Conservation (phyloP, 169 alveolate genomes). For the Amoebophrya sp. region DNA sequence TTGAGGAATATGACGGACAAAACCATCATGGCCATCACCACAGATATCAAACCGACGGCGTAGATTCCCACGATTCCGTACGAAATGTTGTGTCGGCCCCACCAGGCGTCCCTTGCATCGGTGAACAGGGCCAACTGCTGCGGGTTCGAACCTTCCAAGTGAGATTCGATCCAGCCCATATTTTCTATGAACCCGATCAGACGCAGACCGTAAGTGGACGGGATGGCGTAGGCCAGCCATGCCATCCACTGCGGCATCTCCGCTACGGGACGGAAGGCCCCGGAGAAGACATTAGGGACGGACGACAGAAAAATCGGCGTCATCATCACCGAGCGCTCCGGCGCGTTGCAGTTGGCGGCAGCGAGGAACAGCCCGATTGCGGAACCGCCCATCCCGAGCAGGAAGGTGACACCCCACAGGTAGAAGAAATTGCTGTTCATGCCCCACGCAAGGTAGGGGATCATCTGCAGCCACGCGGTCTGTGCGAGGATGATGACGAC, state of each 20-base stretch:
- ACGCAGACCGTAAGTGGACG: constrained; percentile 53
- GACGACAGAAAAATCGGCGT: constrained; percentile 47
- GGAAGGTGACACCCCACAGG: not conserved
- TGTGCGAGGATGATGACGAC: not conserved
- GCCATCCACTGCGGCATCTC: constrained; percentile 60
- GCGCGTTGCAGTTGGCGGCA: not conserved
- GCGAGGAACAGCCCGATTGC: not conserved
- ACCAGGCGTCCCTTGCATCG: no score
- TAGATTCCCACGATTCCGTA: not conserved
- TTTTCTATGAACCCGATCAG: not conserved
- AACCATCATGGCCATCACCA: not conserved
- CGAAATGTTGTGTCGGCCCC: not conserved
- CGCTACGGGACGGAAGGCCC: constrained; percentile 58
- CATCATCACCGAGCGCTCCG: not conserved
- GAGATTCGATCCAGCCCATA: not conserved
- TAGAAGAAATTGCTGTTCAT: not conserved
- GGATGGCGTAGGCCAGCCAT: constrained; percentile 56
- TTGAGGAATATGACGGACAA: not conserved
- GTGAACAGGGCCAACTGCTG: no score
- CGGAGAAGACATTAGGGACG: constrained; percentile 60
- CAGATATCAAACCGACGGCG: not conserved
- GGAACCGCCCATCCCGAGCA: not conserved
- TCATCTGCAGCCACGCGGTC: not conserved
- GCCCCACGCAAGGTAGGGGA: not conserved
- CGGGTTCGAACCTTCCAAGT: not conserved